Evolutionary conservation across 768 basidiomycete genomes (phyloP).

Genomic region (Mrakia blollopis): DNA sequence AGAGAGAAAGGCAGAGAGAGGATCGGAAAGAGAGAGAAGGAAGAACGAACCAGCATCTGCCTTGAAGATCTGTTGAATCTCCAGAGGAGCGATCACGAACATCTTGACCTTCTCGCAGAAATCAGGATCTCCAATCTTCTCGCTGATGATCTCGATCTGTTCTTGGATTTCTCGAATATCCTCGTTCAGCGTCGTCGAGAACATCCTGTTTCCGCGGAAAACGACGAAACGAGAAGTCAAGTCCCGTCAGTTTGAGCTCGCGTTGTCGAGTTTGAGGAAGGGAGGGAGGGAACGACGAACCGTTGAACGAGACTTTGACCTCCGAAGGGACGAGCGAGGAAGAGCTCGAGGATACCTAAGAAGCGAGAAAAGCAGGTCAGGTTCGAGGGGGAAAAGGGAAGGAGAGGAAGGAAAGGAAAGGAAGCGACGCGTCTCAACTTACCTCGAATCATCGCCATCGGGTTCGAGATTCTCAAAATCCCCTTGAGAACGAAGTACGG

Average conservation of each 20-base stretch:
- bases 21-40: neutral
- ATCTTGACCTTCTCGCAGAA: slow-evolving; percentile 81
- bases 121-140: slow-evolving; percentile 80
- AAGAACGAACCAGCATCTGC: slow-evolving; percentile 64
- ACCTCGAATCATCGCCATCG: slow-evolving; percentile 93
- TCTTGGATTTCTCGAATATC: slow-evolving; percentile 79
- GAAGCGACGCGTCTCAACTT: slow-evolving; percentile 3
- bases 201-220: too few species aligned
- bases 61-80: slow-evolving; percentile 78
- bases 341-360: slow-evolving; percentile 74
- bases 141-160: slow-evolving; percentile 79
- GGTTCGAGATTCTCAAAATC: slow-evolving; percentile 86
- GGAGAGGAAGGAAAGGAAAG: neutral
- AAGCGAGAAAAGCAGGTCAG: neutral
- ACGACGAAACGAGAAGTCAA: neutral
- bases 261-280: neutral
- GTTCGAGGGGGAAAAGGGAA: neutral
- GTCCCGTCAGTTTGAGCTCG: neutral
- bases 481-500: slow-evolving; percentile 95
- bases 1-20: neutral
- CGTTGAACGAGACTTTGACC: slow-evolving; percentile 85
- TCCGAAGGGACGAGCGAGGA: slow-evolving; percentile 95
- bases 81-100: slow-evolving; percentile 79
- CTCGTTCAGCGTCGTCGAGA: slow-evolving; percentile 83
- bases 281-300: slow-evolving; percentile 47